phyloP scores from a whole-genome alignment of 2,329 filamentous ascomycete species.

The Ophiostoma sp. region DNA sequence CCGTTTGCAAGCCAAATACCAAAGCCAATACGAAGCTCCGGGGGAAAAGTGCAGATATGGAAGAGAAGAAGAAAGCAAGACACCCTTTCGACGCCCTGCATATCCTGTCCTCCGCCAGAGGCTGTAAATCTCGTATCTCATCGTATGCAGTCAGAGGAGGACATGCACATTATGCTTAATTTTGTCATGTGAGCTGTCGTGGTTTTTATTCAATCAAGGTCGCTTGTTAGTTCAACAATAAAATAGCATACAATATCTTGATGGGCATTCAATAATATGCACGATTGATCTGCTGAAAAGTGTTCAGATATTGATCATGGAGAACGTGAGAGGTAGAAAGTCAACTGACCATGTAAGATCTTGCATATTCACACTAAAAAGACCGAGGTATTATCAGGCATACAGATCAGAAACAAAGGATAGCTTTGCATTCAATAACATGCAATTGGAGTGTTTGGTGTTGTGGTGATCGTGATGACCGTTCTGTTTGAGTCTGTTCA shows the following conservation, averaged over 20 bases:
- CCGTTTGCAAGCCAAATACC: background rate
- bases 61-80: background rate
- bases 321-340: background rate
- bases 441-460: background rate
- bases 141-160: background rate
- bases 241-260: too few relatives aligned
- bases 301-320: background rate
- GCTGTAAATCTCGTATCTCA: background rate
- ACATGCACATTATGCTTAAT: background rate
- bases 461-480: background rate
- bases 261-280: too few relatives aligned
- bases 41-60: background rate
- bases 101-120: background rate
- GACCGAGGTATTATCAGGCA: background rate
- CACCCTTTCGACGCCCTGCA: background rate
- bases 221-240: too few relatives aligned
- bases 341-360: background rate
- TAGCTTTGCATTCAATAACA: background rate
- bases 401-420: background rate
- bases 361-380: background rate
- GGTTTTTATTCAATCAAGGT: background rate
- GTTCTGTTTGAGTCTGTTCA: background rate
- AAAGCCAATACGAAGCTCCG: background rate
- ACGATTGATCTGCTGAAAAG: background rate
- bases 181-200: background rate